Evolutionary conservation across 2,329 filamentous ascomycete species (phyloP), one percentile per base, ranked within the genome.

Genomic region (Ciborinia camelliae): DNA sequence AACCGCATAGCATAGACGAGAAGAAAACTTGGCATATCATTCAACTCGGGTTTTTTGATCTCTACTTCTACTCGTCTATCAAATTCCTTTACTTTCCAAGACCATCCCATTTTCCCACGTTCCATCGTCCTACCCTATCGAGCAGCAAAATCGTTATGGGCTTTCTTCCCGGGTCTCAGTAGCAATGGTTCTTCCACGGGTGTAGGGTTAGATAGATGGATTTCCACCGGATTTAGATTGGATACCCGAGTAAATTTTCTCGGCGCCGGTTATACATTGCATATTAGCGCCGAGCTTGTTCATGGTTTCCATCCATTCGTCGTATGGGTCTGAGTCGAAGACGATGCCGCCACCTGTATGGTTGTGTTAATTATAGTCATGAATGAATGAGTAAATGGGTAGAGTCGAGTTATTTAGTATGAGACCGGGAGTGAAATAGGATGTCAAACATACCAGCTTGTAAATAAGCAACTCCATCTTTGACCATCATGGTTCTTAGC

Each of bases 281-380:
- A 96, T 92, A 76, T 96, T 96, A 52, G 92, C 91, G 32, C 90
- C 88, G 55, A 97, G 81, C 83, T 99, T 99, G 81, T 99, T 98
- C 80, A 95, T 91, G 69, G 96, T 97, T 84, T 98, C 92, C 78
- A 94, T 86, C 82, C 93, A 97, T 78, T 98, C 95, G 69, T 97
- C 91, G 72, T 90, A 89, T 61, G 87, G 90, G 75, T 96, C 93
- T 48, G 91, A 96, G 77, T 98, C 95, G 74, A 94, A 97, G 51
- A 97, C 93, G 73, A 97, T 97, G 37, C 93, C 93, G 43, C 93
- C 93, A 18, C 90, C 85, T 86, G 62, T 14, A 43, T 28, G 62
- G n/a, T n/a, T 28, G 39, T 50, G 18, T 63, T 35, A 63, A 14
- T 32, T 26, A n/a, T n/a, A n/a, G n/a, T n/a, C 23, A 28, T 10